These are phyloP conservation scores for Cutaneotrichosporon cavernicola DNA, from an alignment of 1,284 basidiomycete species.

Conservation along the genomic window DNA sequence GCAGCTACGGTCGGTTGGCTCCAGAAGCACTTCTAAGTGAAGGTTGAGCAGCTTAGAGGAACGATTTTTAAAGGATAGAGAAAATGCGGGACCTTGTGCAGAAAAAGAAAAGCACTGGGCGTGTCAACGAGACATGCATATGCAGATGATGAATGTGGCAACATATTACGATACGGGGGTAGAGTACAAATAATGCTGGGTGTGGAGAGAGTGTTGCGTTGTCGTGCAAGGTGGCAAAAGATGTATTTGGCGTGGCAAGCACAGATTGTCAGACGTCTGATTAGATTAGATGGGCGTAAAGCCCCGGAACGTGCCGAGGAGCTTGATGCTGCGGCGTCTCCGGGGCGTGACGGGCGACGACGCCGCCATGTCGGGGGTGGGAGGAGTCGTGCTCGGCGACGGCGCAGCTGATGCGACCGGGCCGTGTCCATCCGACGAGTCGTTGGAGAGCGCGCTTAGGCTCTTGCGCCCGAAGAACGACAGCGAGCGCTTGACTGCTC, in stretches of 20 bases:
- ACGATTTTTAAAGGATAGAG: background rate
- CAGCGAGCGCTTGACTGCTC: conserved; percentile 13
- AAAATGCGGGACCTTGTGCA: background rate
- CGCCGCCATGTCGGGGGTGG: conserved; percentile 3
- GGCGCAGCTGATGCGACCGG: background rate
- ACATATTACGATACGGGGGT: background rate
- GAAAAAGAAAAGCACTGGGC: background rate
- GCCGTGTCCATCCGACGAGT: background rate
- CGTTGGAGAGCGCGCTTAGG: background rate
- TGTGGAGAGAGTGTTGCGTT: background rate
- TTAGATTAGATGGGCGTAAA: conserved; percentile 19
- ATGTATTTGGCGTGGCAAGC: background rate
- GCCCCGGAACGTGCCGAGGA: conserved; percentile 22
- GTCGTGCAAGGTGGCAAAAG: background rate
- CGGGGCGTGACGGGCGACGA: background rate
- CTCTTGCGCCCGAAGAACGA: conserved; percentile 18
- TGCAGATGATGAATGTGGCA: conserved; percentile 12
- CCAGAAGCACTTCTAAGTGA: conserved; percentile 13
- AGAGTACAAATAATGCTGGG: conserved; percentile 6
- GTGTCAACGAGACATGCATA: conserved; percentile 9
- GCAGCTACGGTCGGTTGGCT: conserved; percentile 38
- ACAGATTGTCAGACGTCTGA: background rate
- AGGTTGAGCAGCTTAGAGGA: too few relatives aligned
- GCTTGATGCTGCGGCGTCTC: conserved; percentile 21
- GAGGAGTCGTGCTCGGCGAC: background rate